A percentile compares a stretch with the other conserved stretches of the same genome.
Conservation (phyloP, 1,139 yeast genomes). For the Kodamaea sp. region DNA sequence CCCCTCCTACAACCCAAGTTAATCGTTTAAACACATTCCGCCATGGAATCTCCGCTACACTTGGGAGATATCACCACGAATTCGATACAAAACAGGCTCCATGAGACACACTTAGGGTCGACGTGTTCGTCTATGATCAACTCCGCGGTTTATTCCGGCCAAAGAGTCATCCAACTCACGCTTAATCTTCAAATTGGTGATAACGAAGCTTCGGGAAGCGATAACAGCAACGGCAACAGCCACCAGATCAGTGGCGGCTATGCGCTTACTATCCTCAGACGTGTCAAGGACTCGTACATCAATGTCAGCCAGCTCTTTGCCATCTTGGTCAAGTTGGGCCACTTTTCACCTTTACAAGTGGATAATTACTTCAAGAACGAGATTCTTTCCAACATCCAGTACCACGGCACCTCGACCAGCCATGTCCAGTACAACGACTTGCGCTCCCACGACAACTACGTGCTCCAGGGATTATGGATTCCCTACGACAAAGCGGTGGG, state of each 20-base stretch:
- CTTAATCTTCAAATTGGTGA: conserved; percentile 15
- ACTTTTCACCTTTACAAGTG: conserved; percentile 27
- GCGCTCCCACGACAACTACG: conserved; percentile 25
- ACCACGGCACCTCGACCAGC: conserved; percentile 21
- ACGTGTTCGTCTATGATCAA: conserved; percentile 23
- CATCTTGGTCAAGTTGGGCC: conserved; percentile 33
- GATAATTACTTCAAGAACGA: conserved; percentile 36
- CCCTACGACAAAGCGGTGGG: conserved; percentile 48
- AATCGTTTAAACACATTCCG: neutral
- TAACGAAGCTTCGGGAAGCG: neutral
- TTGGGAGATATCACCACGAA: conserved; percentile 47
- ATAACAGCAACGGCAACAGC: neutral
- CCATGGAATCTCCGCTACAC: conserved; percentile 49
- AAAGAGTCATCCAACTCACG: conserved; percentile 41
- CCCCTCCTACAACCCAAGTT: neutral
- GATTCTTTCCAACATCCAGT: conserved; percentile 34
- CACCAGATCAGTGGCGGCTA: neutral
- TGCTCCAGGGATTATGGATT: conserved; percentile 43
- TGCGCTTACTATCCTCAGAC: conserved; percentile 29
- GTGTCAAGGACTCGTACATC: conserved; percentile 48
- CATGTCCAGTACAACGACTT: conserved; percentile 30
- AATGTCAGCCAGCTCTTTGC: conserved; percentile 42
- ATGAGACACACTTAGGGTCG: conserved; percentile 35
- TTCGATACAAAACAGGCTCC: conserved; percentile 40
- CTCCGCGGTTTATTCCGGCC: conserved; percentile 41